phyloP scores from a whole-genome alignment of 257 asterid genomes.

The Apocynum venetum region DNA sequence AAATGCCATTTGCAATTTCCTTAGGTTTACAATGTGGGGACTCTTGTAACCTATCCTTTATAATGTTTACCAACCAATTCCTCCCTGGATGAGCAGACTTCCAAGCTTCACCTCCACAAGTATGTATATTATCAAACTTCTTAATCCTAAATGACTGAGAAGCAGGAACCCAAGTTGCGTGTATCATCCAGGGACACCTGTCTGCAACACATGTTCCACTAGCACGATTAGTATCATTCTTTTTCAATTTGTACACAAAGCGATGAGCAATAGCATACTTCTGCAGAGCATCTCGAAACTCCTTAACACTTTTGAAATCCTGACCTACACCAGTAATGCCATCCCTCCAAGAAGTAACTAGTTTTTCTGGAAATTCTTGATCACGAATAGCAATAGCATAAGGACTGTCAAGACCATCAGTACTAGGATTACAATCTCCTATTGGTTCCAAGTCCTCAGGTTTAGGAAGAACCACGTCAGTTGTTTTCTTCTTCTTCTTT shows the following conservation, averaged over 20 bases:
- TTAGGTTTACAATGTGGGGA: constrained; percentile 76
- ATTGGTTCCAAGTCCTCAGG: constrained; percentile 31
- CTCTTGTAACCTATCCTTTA: constrained; percentile 67
- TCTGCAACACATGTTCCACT: constrained; percentile 74
- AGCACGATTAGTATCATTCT: constrained; percentile 70
- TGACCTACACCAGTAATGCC: constrained; percentile 78
- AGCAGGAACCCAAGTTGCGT: constrained; percentile 76
- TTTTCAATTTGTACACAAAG: constrained; percentile 65
- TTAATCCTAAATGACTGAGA: constrained; percentile 61
- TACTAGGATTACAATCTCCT: constrained; percentile 34
- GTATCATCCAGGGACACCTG: constrained; percentile 85
- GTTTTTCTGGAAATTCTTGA: constrained; percentile 68
- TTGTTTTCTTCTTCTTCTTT: constrained; percentile 24
- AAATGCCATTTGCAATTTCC: constrained; percentile 73
- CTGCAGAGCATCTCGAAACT: constrained; percentile 77
- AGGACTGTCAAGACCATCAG: constrained; percentile 38
- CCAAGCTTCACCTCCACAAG: constrained; percentile 81
- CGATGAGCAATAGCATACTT: constrained; percentile 81
- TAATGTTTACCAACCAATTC: constrained; percentile 74
- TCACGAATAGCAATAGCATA: constrained; percentile 35
- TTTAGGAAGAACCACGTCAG: constrained; percentile 20
- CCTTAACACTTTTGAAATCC: constrained; percentile 71
- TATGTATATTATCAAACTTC: constrained; percentile 60
- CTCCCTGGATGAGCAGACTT: constrained; percentile 75
- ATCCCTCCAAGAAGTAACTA: constrained; percentile 70